These are phyloP conservation scores for Aspergillus sclerotiicarbonarius DNA, from an alignment of 495 filamentous ascomycete genomes.

Conservation along the genomic window DNA sequence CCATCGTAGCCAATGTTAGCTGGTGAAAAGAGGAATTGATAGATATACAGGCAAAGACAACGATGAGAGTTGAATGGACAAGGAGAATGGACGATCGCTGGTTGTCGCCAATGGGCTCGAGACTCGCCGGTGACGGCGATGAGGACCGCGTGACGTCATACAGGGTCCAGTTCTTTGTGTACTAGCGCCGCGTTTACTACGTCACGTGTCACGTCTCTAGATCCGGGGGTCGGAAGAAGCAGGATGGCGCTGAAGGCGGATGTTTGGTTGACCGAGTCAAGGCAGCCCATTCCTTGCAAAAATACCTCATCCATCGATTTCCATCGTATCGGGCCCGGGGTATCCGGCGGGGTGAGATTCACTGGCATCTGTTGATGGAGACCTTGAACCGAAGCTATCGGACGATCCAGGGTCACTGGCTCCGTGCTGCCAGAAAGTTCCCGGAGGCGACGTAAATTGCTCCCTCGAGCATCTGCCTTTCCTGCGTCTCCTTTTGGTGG, in stretches of 20 bases:
- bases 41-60: background rate
- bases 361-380: conserved; percentile 18
- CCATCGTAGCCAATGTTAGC: conserved; percentile 22
- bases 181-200: conserved; percentile 1
- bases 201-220: conserved; percentile 8
- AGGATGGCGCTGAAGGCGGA: background rate
- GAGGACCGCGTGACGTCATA: conserved; percentile 28
- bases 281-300: background rate
- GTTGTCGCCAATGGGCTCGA: background rate
- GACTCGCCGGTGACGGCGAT: conserved; percentile 7
- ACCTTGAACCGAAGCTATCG: conserved; percentile 17
- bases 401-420: conserved; percentile 20
- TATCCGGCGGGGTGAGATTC: conserved; percentile 5
- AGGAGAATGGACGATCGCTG: background rate
- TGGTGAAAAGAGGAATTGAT: background rate
- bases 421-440: conserved; percentile 8
- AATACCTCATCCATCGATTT: conserved; percentile 16
- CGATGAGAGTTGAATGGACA: background rate
- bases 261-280: background rate
- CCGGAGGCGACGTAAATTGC: background rate
- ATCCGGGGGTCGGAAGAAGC: background rate
- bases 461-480: conserved; percentile 18
- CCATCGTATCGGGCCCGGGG: conserved; percentile 18
- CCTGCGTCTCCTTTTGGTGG: conserved; percentile 30
- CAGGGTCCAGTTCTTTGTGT: background rate